Base-by-base conservation (phyloP, 805 yeast species). In the Zygosaccharomyces gambellarensis region DNA sequence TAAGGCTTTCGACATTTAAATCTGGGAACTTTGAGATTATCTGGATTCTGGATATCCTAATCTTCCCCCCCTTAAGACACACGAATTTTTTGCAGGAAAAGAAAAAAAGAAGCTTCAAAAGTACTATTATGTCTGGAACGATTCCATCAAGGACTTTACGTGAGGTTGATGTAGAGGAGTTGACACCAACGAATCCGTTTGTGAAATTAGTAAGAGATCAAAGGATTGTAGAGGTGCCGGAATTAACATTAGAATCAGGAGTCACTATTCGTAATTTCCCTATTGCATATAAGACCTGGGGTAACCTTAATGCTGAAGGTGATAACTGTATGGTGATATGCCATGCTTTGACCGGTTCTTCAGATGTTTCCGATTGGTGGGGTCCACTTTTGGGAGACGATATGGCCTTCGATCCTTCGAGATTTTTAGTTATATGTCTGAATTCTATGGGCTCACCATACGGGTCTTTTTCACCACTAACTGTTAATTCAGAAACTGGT, bases 321-420 rank as follows among this genome's bases (percentile, higher is more conserved):
- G 83, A 82, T 57, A 94, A 94, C 64, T 90, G 84, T 51, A 72
- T 94, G 74, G 81, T 94, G n/a, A 87, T 94, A 11, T 87, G 96
- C 59, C 99, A 94, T 72, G 98, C 99, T 0, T 73, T 94, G 48
- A 90, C 98, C 0, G 99, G 99, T 0, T 89, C 97, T 0, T 79
- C 96, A 0, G 98, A 94, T 65, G 96, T 92, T 14, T 78, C 85
- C 36, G 99, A 94, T 62, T 94, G 99, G 99, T 94, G 99, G 99
- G 97, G 98, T 0, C 97, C 98, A 0, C 69, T 94, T 22, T 71
- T 94, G 27, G 99, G 98, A 0, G 86, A 81, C 11, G 79, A 83
- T 50, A 47, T 56, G 45, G 95, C 98, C 0, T 89, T 94, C 68
- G 99, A 94, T 69, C 96, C 97, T 0, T 74, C 90, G 0, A 78